phyloP scores from a whole-genome alignment of 805 yeast genomes.

The Lipomyces oligophaga region DNA sequence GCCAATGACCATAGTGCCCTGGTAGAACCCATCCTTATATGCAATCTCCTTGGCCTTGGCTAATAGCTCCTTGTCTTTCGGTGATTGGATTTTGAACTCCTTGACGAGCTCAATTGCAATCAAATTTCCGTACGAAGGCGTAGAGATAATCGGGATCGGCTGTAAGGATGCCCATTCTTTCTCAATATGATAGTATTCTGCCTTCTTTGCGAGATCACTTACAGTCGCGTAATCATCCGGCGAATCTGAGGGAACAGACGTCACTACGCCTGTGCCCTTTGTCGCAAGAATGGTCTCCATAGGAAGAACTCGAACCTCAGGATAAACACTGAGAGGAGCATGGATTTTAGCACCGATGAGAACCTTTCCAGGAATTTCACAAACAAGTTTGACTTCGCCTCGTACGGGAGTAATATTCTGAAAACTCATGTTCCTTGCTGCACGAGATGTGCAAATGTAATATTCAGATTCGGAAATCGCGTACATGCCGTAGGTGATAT shows the following conservation, averaged over 20 bases:
- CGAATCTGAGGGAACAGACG: constrained; percentile 98
- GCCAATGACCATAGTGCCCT: constrained; percentile 78
- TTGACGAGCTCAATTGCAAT: constrained; percentile 83
- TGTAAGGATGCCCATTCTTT: constrained; percentile 81
- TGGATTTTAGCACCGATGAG: constrained; percentile 81
- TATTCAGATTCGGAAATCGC: constrained; percentile 67
- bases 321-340: constrained; percentile 75
- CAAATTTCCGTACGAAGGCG: constrained; percentile 82
- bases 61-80: constrained; percentile 82
- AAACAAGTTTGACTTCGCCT: constrained; percentile 65
- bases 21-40: constrained; percentile 94
- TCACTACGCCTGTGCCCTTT: constrained; percentile 98
- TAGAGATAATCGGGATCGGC: constrained; percentile 66
- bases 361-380: constrained; percentile 60
- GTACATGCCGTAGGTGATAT: constrained; percentile 85
- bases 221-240: constrained; percentile 94
- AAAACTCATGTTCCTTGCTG: constrained; percentile 95
- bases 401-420: constrained; percentile 88
- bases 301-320: constrained; percentile 78
- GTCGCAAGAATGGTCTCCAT: constrained; percentile 95
- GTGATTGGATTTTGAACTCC: constrained; percentile 86
- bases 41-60: constrained; percentile 92
- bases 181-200: constrained; percentile 83
- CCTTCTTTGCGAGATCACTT: constrained; percentile 77
- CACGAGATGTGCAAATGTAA: constrained; percentile 86